Evolutionary conservation across 2,329 filamentous ascomycete genomes (phyloP), one percentile per base, ranked within the genome.

Genomic region (Orbilia ellipsospora): DNA sequence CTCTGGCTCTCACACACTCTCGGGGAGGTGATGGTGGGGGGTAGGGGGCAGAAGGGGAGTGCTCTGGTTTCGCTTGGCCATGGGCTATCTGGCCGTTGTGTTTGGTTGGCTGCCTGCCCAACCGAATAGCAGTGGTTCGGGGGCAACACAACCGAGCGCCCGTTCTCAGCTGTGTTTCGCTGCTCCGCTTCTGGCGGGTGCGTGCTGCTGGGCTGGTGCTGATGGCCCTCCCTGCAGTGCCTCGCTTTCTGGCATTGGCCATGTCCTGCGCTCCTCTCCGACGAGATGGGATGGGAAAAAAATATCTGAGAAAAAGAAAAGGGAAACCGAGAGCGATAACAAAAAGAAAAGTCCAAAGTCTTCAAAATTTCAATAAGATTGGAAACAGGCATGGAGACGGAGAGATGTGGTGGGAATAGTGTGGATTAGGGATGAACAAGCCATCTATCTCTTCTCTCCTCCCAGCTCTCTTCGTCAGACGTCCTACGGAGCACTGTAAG

Each of bases 221-320:
- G 16, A 5, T 20, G 10, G 48, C 48, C 48, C 48, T 23, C 48
- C 48, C 48, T 23, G n/a, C 20, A 13, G 15, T 18, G 15, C 20
- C 20, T 52, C 48, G 31, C 23, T 23, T 23, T 23, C 23, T 23
- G 23, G 23, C 23, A 23, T 23, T 5, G 5, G 36, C 54, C 13
- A 40, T 26, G 54, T 31, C 68, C 68, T 45, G 68, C 68, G 61
- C 68, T 73, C 68, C 68, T 73, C 68, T 65, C 67, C 51, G 48
- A 26, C 4, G 23, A 45, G 40, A 63, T 16, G n/a, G 42, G 45
- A 50, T 31, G 23, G 55, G 48, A 50, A 55, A 55, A 23, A 62
- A 62, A 55, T 20, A 23, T 6, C n/a, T 18, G 31, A 36, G 31
- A 48, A 48, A 48, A 48, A 48, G 15, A 15, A 48, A 18, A 48